phyloP scores from a whole-genome alignment of 176 grass and related monocot species.

The Coix lacrymajobi region DNA sequence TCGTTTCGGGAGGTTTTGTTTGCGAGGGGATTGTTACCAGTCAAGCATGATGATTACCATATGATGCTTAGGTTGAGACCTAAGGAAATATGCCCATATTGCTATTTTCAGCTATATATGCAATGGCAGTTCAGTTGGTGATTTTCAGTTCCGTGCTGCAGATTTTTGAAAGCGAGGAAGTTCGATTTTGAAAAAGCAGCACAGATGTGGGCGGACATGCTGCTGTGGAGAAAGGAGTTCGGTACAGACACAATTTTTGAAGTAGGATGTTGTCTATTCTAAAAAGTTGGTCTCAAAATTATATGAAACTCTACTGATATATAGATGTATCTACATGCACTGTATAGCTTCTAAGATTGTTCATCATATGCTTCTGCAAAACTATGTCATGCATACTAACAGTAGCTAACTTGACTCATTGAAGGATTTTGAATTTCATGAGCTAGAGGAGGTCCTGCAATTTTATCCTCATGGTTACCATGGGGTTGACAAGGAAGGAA shows the following conservation, averaged over 20 bases:
- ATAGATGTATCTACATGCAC: not conserved
- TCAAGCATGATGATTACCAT: conserved; percentile 91
- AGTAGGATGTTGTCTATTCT: conserved; percentile 35
- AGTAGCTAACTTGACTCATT: conserved; percentile 28
- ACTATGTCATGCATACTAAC: conserved; percentile 3
- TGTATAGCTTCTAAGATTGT: not conserved
- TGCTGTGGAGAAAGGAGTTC: conserved; percentile 84
- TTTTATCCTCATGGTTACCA: conserved; percentile 98
- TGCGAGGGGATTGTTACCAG: conserved; percentile 61
- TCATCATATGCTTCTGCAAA: conserved; percentile 3
- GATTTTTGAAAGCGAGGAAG: conserved; percentile 98
- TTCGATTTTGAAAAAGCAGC: conserved; percentile 77
- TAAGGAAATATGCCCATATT: not conserved
- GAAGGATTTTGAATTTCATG: conserved; percentile 98
- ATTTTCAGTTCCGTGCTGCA: conserved; percentile 40
- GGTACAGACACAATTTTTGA: conserved; percentile 81
- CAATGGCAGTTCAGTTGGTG: conserved; percentile 19
- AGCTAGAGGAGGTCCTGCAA: conserved; percentile 77
- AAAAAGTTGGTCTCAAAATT: not conserved
- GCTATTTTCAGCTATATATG: conserved; percentile 19
- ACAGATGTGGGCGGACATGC: conserved; percentile 98
- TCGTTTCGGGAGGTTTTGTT: conserved; percentile 71
- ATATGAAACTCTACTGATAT: not conserved
- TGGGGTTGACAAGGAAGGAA: conserved; percentile 90
- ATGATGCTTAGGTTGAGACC: conserved; percentile 66